These are phyloP conservation scores for Begonia loranthoides DNA, from an alignment of 306 rosid genomes.

Conservation along the genomic window DNA sequence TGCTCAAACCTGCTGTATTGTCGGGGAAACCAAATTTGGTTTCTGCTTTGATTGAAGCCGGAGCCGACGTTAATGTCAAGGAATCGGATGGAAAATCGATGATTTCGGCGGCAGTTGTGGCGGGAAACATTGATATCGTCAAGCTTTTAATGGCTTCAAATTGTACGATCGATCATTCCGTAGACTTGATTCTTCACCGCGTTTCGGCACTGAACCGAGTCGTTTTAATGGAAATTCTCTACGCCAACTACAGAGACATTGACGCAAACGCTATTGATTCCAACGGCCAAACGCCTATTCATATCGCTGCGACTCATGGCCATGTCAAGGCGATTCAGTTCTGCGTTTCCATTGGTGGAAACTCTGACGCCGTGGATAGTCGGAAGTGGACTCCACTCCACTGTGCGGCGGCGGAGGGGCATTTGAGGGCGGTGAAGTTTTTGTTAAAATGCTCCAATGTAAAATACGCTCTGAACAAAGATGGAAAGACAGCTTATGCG, in stretches of 20 bases:
- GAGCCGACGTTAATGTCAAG: conserved; percentile 30
- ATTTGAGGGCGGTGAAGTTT: conserved; percentile 33
- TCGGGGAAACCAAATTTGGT: conserved; percentile 25
- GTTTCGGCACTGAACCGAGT: conserved; percentile 38
- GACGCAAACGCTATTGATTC: conserved; percentile 29
- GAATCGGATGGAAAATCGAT: conserved; percentile 28
- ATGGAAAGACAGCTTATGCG: conserved; percentile 45
- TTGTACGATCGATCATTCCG: conserved; percentile 17
- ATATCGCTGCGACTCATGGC: conserved; percentile 44
- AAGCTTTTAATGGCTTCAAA: conserved; percentile 40
- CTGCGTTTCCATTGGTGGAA: conserved; percentile 37
- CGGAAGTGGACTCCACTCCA: conserved; percentile 62
- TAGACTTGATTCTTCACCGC: conserved; percentile 33
- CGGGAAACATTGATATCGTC: conserved; percentile 22
- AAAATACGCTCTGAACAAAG: conserved; percentile 32
- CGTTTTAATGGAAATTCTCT: conserved; percentile 42
- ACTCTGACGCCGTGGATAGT: conserved; percentile 26
- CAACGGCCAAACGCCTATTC: conserved; percentile 44
- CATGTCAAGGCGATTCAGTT: conserved; percentile 28
- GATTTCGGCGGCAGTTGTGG: conserved; percentile 26
- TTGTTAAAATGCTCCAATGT: conserved; percentile 35
- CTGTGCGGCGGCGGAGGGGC: conserved; percentile 47
- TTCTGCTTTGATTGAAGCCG: conserved; percentile 38
- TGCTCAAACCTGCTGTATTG: conserved; percentile 33
- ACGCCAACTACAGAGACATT: conserved; percentile 4